Conservation (phyloP, 305 asterid genomes). For the Solanum hybrid region DNA sequence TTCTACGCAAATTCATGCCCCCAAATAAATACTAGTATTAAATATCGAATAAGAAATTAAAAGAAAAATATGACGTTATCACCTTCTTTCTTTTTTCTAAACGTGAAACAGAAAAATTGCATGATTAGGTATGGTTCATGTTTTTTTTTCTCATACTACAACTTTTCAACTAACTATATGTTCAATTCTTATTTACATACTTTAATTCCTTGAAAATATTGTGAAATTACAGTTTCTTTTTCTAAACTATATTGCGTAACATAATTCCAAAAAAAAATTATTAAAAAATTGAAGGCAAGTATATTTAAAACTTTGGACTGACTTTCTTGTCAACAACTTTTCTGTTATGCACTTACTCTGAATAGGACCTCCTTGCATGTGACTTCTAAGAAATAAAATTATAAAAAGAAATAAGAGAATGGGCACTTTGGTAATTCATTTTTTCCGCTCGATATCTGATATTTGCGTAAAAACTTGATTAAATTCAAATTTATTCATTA, state of each 20-base stretch:
- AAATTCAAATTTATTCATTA: not conserved
- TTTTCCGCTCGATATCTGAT: not conserved
- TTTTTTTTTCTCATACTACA: not conserved
- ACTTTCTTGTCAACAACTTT: not conserved
- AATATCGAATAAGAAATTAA: not conserved
- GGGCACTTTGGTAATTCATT: not conserved
- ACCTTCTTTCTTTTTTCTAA: not conserved
- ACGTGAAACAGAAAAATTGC: not conserved
- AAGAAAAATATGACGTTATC: not conserved
- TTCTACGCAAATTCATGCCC: not conserved
- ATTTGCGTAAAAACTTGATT: not conserved
- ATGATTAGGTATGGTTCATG: not conserved
- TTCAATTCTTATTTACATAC: not conserved
- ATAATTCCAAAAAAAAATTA: not conserved
- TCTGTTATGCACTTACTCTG: slow-evolving; percentile 6
- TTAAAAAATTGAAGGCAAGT: not conserved
- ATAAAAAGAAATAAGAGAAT: not conserved
- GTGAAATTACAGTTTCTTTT: not conserved
- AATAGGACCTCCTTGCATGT: not conserved
- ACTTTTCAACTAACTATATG: not conserved
- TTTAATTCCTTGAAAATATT: not conserved
- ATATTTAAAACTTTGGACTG: not conserved
- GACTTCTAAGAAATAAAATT: not conserved
- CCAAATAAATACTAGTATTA: not conserved
- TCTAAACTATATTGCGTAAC: not conserved